phyloP scores from a whole-genome alignment of 306 rosid genomes.

The Sophora flavescens region DNA sequence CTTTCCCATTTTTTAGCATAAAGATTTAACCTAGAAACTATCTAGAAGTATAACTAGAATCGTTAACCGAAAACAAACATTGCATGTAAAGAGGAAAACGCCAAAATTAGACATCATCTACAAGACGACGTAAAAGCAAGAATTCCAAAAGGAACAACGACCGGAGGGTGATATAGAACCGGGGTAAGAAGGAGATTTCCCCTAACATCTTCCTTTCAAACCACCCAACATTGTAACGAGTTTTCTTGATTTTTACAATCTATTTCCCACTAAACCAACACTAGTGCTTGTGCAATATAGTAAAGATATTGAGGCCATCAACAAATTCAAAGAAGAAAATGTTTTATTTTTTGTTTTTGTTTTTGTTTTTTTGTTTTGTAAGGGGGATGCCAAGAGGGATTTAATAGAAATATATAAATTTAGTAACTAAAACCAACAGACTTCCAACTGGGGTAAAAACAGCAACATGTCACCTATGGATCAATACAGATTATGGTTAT shows the following conservation, averaged over 20 bases:
- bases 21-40: not conserved
- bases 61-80: not conserved
- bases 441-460: too few species aligned
- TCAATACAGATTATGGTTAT: not conserved
- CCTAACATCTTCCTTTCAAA: not conserved
- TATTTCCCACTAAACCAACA: not conserved
- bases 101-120: not conserved
- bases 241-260: not conserved
- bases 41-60: not conserved
- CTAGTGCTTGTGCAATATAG: constrained; percentile 1
- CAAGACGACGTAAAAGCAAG: not conserved
- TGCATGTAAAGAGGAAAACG: constrained; percentile 6
- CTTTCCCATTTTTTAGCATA: not conserved
- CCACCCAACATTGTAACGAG: not conserved
- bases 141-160: not conserved
- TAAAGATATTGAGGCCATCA: not conserved
- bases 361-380: not conserved
- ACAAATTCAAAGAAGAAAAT: not conserved
- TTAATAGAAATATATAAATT: too few species aligned
- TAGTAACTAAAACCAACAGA: constrained; percentile 8
- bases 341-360: not conserved
- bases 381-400: not conserved
- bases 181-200: not conserved
- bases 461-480: not conserved
- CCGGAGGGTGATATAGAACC: not conserved